These are phyloP conservation scores for Cystoisospora suis DNA, from an alignment of 169 alveolate genomes.

Conservation along the genomic window DNA sequence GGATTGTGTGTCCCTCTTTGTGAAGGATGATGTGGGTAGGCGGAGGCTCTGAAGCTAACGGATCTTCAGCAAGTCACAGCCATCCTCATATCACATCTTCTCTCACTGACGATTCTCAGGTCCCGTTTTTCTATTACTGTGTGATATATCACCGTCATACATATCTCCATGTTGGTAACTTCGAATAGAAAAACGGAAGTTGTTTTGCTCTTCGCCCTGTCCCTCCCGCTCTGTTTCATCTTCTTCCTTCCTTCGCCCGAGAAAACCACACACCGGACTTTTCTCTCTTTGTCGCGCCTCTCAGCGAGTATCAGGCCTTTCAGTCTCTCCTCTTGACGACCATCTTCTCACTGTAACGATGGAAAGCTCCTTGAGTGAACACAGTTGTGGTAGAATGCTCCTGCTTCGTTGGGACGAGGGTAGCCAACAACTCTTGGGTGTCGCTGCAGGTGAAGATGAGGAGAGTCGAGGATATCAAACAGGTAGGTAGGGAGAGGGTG, in stretches of 20 bases:
- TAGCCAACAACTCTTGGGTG: neutral
- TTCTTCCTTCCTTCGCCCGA: neutral
- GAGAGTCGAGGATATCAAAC: neutral
- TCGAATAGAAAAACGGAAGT: neutral
- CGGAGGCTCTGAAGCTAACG: too few relatives aligned
- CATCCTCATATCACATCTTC: too few relatives aligned
- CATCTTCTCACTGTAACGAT: neutral
- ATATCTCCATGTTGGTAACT: neutral
- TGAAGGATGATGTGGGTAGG: too few relatives aligned
- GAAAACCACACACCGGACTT: too few relatives aligned
- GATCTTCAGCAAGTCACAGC: too few relatives aligned
- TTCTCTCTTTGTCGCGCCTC: too few relatives aligned
- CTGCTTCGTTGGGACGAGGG: conserved; percentile 17
- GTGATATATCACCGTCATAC: neutral
- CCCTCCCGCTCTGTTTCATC: neutral
- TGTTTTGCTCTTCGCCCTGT: neutral
- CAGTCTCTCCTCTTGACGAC: neutral
- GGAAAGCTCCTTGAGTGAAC: neutral
- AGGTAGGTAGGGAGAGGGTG: too few relatives aligned
- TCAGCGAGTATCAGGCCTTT: conserved; percentile 20
- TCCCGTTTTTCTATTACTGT: too few relatives aligned
- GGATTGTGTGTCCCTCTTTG: too few relatives aligned
- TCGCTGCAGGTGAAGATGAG: neutral
- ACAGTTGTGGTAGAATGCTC: neutral
- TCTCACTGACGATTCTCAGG: too few relatives aligned